Evolutionary conservation across 768 basidiomycete species (phyloP).

Genomic region (Lentinula detonsa): DNA sequence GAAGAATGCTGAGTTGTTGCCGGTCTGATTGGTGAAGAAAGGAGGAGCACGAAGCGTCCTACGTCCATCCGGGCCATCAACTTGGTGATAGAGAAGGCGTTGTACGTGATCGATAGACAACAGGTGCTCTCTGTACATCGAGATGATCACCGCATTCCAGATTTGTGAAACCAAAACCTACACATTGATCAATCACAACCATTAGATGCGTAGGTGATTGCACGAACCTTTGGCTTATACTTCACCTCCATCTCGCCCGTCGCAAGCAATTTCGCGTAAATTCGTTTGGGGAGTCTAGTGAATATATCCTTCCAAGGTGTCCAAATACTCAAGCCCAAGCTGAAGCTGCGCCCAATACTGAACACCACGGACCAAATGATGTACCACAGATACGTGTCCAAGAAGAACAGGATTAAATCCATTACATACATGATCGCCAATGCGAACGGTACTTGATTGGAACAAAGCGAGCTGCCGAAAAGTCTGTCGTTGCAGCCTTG

Average conservation of each 20-base stretch:
- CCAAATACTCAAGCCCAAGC: slow-evolving; percentile 95
- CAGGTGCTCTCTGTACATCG: slow-evolving; percentile 99
- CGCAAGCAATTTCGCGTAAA: slow-evolving; percentile 94
- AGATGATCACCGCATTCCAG: slow-evolving; percentile 99
- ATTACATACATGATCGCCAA: slow-evolving; percentile 98
- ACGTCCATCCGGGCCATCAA: slow-evolving; percentile 83
- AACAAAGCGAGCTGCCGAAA: slow-evolving; percentile 77
- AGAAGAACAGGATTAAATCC: slow-evolving; percentile 96
- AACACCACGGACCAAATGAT: slow-evolving; percentile 98
- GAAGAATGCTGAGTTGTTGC: slow-evolving; percentile 82
- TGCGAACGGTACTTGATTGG: slow-evolving; percentile 91
- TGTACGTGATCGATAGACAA: slow-evolving; percentile 98
- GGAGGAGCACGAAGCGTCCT: slow-evolving; percentile 93
- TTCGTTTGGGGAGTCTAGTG: slow-evolving; percentile 92
- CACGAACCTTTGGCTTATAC: slow-evolving; percentile 90
- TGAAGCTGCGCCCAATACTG: slow-evolving; percentile 85
- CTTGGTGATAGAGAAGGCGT: slow-evolving; percentile 94
- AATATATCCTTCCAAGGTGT: slow-evolving; percentile 99
- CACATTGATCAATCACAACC: neutral
- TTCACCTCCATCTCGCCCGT: slow-evolving; percentile 99
- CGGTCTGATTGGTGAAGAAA: slow-evolving; percentile 93
- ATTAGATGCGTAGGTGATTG: neutral
- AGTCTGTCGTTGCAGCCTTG: slow-evolving; percentile 83
- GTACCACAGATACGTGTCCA: slow-evolving; percentile 99
- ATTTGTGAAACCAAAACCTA: slow-evolving; percentile 95